Percentiles rank a stretch among this genome's conserved stretches.
Conservation (phyloP, 2,329 filamentous ascomycete species). For the Whalleya microplaca region DNA sequence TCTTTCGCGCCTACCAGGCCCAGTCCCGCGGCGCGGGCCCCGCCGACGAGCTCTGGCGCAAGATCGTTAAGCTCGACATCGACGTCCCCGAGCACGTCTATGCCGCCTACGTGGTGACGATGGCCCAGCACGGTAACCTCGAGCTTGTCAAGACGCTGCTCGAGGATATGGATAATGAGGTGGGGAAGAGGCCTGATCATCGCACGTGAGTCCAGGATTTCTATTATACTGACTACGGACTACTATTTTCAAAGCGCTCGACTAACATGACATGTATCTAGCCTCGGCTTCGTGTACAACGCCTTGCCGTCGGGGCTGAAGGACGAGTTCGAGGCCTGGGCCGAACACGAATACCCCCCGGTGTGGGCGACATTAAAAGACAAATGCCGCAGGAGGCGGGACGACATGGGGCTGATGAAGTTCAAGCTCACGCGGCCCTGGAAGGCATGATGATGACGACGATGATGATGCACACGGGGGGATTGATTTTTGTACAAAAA, state of each 20-base stretch:
- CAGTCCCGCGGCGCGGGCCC: conserved; percentile 60
- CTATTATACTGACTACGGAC: no score
- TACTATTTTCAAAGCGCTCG: no score
- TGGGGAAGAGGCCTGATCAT: conserved; percentile 45
- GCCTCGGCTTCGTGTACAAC: conserved; percentile 77
- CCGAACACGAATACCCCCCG: conserved; percentile 66
- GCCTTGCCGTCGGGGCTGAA: conserved; percentile 70
- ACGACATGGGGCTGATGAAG: conserved; percentile 48
- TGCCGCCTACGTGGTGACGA: conserved; percentile 74
- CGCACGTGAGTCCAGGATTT: conserved; percentile 32
- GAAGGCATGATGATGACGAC: conserved; percentile 45
- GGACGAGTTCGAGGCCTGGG: conserved; percentile 74
- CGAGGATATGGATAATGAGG: conserved; percentile 66
- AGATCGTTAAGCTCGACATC: conserved; percentile 74
- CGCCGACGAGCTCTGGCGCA: conserved; percentile 71
- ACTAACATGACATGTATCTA: conserved; percentile 24
- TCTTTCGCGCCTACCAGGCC: conserved; percentile 77
- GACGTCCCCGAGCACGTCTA: conserved; percentile 76
- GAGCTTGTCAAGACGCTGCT: conserved; percentile 70
- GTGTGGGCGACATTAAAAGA: conserved; percentile 70
- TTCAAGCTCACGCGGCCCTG: conserved; percentile 55
- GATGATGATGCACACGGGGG: neutral
- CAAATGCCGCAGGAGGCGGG: conserved; percentile 48
- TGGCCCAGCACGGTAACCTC: conserved; percentile 73
- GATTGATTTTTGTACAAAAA: conserved; percentile 37